These are phyloP conservation scores for Pugionium dolabratum DNA, from an alignment of 345 rosid genomes.

Conservation along the genomic window DNA sequence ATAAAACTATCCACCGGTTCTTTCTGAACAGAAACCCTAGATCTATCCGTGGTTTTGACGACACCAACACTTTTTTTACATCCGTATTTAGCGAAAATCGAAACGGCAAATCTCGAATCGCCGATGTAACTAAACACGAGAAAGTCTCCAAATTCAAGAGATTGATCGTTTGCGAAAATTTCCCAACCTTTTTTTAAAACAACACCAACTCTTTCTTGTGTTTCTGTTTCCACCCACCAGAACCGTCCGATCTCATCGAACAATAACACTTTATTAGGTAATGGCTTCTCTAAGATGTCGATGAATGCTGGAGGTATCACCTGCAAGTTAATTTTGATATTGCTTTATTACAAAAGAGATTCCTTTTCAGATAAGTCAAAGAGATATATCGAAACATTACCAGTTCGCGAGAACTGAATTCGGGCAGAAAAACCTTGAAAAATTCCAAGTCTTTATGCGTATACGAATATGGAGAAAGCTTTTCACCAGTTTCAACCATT, in stretches of 20 bases:
- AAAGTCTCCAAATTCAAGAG: slow-evolving; percentile 39
- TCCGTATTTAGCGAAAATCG: slow-evolving; percentile 31
- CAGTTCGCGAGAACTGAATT: slow-evolving; percentile 28
- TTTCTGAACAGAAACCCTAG: slow-evolving; percentile 32
- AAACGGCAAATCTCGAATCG: slow-evolving; percentile 21
- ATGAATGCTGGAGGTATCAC: slow-evolving; percentile 41
- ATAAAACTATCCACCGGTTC: slow-evolving; percentile 10
- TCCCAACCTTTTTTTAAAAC: slow-evolving; percentile 32
- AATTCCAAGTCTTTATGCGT: slow-evolving; percentile 24
- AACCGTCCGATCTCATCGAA: slow-evolving; percentile 34
- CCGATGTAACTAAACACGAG: slow-evolving; percentile 30
- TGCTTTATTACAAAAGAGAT: no score
- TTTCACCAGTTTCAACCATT: slow-evolving; percentile 28
- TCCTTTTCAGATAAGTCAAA: neutral
- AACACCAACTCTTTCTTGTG: slow-evolving; percentile 31
- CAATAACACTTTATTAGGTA: slow-evolving; percentile 20
- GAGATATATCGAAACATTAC: slow-evolving; percentile 24
- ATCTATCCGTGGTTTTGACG: slow-evolving; percentile 14
- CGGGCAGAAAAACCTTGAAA: slow-evolving; percentile 42
- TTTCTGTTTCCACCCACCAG: slow-evolving; percentile 25
- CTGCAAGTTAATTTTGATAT: neutral
- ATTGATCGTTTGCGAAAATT: slow-evolving; percentile 13
- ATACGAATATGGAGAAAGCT: slow-evolving; percentile 4
- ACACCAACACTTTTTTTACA: slow-evolving; percentile 16
- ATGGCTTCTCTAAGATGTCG: slow-evolving; percentile 23